These are phyloP conservation scores for Bretschneidera sinensis DNA, from an alignment of 345 rosid species.

Conservation along the genomic window DNA sequence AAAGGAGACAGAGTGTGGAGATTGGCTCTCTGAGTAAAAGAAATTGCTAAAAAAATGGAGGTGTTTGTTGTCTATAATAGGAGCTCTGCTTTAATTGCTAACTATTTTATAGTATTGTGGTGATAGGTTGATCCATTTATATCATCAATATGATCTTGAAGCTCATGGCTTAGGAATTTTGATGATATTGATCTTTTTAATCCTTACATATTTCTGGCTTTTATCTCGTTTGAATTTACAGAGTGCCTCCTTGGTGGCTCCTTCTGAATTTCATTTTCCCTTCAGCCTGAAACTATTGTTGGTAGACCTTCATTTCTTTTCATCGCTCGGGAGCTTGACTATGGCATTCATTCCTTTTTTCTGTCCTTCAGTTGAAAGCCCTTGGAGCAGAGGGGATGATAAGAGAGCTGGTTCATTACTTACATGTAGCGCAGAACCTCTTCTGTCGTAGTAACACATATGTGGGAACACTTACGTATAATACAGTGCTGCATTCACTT, in stretches of 20 bases:
- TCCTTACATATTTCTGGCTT: not conserved
- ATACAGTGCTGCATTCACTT: conserved; percentile 56
- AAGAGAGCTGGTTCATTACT: conserved; percentile 47
- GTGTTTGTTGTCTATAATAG: not conserved
- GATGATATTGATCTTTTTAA: too few species aligned
- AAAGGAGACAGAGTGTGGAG: too few species aligned
- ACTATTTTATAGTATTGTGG: too few species aligned
- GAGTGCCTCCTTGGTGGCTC: not conserved
- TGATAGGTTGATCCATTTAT: too few species aligned
- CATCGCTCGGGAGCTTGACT: conserved; percentile 3
- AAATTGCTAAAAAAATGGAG: not conserved
- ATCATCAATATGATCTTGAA: too few species aligned
- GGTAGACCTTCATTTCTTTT: not conserved
- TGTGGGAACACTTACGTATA: conserved; percentile 47
- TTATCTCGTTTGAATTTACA: not conserved
- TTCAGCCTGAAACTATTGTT: not conserved
- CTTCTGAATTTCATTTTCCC: not conserved
- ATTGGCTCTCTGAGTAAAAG: too few species aligned
- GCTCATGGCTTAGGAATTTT: not conserved
- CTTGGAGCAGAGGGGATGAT: conserved; percentile 79
- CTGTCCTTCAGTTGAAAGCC: conserved; percentile 53
- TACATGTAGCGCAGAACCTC: conserved; percentile 44
- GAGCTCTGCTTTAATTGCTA: not conserved
- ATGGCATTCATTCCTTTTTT: conserved; percentile 5
- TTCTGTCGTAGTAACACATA: conserved; percentile 26